Conservation (phyloP, 78 protist genomes). For the Dictyostelium discoideum region dicty_2.7 NC_007091.3:4153001-4153500, state of each 20-base stretch:
- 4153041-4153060: not conserved
- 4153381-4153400: not conserved
- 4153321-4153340: not conserved
- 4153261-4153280: not conserved
- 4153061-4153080: not conserved
- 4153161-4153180: not conserved
- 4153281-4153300: conserved; percentile 6
- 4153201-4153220: not conserved
- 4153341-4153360: not conserved
- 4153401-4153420: not conserved
- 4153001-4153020: not conserved
- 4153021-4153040: not conserved
- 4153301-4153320: not conserved
- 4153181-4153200: not conserved
- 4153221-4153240: not conserved
- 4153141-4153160: conserved; percentile 13
- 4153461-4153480: not conserved
- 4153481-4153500: conserved; percentile 1
- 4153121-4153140: not conserved
- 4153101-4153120: not conserved
- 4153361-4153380: not conserved
- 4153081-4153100: not conserved
- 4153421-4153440: not conserved
- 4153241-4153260: conserved; percentile 9
- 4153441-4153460: not conserved